phyloP scores from a whole-genome alignment of 169 alveolate genomes.

The Miamiensis avidus region DNA sequence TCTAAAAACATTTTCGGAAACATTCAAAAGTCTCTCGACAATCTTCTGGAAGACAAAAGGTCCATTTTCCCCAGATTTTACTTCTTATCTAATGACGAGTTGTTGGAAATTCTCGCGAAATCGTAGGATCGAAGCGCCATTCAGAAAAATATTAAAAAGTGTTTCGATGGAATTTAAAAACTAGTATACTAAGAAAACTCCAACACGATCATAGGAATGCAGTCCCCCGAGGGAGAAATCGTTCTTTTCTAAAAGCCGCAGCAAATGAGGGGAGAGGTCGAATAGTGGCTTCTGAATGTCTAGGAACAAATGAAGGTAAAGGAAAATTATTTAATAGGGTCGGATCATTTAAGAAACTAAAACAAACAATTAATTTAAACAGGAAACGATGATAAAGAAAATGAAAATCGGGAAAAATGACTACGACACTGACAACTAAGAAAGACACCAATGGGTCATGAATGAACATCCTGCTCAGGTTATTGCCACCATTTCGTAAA shows the following conservation, averaged over 20 bases:
- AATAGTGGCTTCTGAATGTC: conserved; percentile 64
- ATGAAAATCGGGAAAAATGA: conserved; percentile 63
- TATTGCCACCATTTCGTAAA: conserved; percentile 75
- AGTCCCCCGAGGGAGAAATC: conserved; percentile 61
- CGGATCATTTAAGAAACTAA: too few relatives aligned
- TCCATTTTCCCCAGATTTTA: conserved; percentile 82
- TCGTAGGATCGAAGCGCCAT: conserved; percentile 65
- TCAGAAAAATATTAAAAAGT: conserved; percentile 58
- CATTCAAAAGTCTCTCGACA: conserved; percentile 78
- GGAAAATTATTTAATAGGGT: too few relatives aligned
- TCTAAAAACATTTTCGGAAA: conserved; percentile 69
- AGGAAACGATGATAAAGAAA: conserved; percentile 69
- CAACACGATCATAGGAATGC: conserved; percentile 47
- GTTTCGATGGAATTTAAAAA: conserved; percentile 64
- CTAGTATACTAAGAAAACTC: conserved; percentile 41
- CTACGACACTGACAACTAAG: conserved; percentile 48
- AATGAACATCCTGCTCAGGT: conserved; percentile 75
- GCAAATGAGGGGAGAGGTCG: conserved; percentile 64
- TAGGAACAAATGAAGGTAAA: conserved; percentile 76
- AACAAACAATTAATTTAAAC: too few relatives aligned
- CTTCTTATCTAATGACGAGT: conserved; percentile 82
- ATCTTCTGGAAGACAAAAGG: conserved; percentile 80
- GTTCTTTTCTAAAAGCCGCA: conserved; percentile 44
- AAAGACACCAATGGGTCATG: conserved; percentile 75
- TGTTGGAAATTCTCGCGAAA: conserved; percentile 76